Evolutionary conservation across 2,329 filamentous ascomycete species (phyloP).

Genomic region (Chaetomium sp.): DNA sequence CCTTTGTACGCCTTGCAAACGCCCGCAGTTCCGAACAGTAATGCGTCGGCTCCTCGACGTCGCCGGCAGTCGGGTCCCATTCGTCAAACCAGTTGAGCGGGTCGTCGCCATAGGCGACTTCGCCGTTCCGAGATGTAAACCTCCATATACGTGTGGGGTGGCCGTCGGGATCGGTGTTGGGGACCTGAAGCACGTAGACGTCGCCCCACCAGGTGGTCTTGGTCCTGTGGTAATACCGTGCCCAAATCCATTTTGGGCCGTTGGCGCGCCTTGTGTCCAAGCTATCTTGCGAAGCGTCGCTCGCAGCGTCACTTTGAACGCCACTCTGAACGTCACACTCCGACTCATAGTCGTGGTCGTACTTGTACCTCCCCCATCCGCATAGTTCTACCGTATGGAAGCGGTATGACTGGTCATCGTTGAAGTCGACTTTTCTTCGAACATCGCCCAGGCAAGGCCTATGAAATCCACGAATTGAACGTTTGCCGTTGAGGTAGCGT

Average conservation of each 20-base stretch:
- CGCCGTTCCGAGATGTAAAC: slow-evolving; percentile 6
- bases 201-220: too few relatives aligned
- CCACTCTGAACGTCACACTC: too few relatives aligned
- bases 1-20: neutral
- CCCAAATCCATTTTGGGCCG: neutral
- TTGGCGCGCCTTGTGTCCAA: neutral
- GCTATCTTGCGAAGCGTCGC: neutral
- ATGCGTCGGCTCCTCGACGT: slow-evolving; percentile 15
- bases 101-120: slow-evolving; percentile 7
- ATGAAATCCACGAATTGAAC: too few relatives aligned
- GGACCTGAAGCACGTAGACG: slow-evolving; percentile 2
- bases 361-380: too few relatives aligned
- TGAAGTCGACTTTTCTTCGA: too few relatives aligned
- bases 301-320: too few relatives aligned
- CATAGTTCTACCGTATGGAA: too few relatives aligned
- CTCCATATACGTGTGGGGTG: neutral
- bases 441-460: too few relatives aligned
- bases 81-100: slow-evolving; percentile 14
- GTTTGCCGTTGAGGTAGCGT: neutral
- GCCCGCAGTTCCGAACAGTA: neutral
- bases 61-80: slow-evolving; percentile 12
- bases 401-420: too few relatives aligned
- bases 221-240: neutral
- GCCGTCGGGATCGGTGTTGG: neutral
- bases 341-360: too few relatives aligned